Base-by-base conservation (phyloP, 495 filamentous ascomycete genomes). In the Copromyces sp. region DNA sequence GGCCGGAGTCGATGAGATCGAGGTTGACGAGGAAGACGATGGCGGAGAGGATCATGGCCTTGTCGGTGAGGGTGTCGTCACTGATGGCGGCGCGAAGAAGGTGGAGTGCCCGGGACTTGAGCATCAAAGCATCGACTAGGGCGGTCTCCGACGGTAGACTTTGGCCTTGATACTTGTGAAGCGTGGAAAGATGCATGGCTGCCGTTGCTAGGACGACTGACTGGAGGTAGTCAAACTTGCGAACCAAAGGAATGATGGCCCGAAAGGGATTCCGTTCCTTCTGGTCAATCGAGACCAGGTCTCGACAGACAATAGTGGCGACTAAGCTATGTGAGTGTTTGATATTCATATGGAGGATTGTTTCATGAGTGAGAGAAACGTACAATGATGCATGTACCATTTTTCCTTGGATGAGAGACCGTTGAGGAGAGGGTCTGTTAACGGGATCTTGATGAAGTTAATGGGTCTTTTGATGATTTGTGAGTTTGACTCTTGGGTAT, bases 21-120 rank as follows among this genome's bases (percentile, higher is more conserved):
- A 89, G 81, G 53, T 89, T 88, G 72, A 89, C 82, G 44, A 89
- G 82, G 72, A 89, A 86, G 38, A 89, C 83, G 2, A 87, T 83
- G 35, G 85, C 85, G 6, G 86, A 84, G 0, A 86, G 78, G 8
- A 84, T 47, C 44, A 87, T 80, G 39, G 82, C 83, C 7, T 79
- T 79, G 70, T 83, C 84, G 3, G 74, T 72, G 32, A 82, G 71
- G 5, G 79, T 70, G 38, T 73, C 9, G 17, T 76, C 71, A 70
- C 78, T 73, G 78, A 82, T 68, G 37, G 82, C 81, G 0, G 69
- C 72, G 3, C 82, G 80, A 0, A 88, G 75, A 8, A 83, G 81
- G 9, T 81, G 76, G 16, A 88, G 85, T 20, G 86, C 85, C 35
- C 78, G 81, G 68, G 84, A 80, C 68, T 88, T 86, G 47, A 84